phyloP scores from a whole-genome alignment of 768 basidiomycete genomes.

The Suillus cothurnatus region DNA sequence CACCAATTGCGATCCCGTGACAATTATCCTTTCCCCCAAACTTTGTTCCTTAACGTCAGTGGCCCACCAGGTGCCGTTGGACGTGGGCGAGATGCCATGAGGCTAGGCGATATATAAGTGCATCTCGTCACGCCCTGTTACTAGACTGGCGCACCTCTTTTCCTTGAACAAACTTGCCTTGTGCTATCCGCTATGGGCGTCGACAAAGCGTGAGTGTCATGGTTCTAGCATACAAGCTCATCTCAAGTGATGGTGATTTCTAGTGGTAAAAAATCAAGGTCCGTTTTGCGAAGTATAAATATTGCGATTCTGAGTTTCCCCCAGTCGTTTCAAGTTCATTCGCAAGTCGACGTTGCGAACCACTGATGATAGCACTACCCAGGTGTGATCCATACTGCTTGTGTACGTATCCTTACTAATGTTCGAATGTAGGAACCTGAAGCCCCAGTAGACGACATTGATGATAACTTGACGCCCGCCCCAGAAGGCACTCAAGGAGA shows the following conservation, averaged over 20 bases:
- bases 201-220: neutral
- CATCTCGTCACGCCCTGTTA: neutral
- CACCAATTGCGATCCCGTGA: neutral
- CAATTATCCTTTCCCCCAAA: neutral
- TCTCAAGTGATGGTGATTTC: neutral
- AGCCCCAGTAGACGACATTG: neutral
- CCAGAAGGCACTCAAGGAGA: neutral
- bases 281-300: neutral
- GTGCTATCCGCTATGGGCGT: neutral
- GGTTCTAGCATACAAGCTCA: neutral
- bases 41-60: neutral
- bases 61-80: neutral
- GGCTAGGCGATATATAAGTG: neutral
- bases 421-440: neutral
- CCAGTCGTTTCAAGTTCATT: constrained; percentile 1
- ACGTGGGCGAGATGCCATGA: neutral
- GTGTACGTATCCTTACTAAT: neutral
- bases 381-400: neutral
- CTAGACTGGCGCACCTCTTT: neutral
- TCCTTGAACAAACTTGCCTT: neutral
- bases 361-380: neutral
- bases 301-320: neutral
- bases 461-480: neutral
- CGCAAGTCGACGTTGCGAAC: neutral
- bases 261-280: constrained; percentile 1